Percentiles rank a stretch among this genome's conserved stretches.
phyloP scores from a whole-genome alignment of 495 filamentous ascomycete species.

The Penicillium fimorum region DNA sequence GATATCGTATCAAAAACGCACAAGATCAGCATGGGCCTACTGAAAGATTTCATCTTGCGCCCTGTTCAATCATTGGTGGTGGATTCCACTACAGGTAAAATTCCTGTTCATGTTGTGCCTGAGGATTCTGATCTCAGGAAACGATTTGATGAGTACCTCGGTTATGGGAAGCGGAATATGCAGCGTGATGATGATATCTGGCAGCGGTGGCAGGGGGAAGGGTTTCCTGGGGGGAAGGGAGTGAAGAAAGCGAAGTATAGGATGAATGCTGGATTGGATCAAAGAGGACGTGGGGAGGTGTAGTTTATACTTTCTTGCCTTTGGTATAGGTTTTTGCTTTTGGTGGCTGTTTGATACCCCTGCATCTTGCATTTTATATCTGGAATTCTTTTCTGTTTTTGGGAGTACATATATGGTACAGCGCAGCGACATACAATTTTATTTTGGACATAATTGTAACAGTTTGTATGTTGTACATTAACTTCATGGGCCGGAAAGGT shows the following conservation, averaged over 20 bases:
- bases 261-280: not conserved
- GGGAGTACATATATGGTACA: not conserved
- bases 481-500: no score
- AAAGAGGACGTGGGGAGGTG: not conserved
- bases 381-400: not conserved
- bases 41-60: slow-evolving; percentile 26
- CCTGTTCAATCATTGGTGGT: slow-evolving; percentile 19
- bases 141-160: slow-evolving; percentile 31
- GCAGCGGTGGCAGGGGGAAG: slow-evolving; percentile 29
- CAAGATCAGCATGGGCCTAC: slow-evolving; percentile 27
- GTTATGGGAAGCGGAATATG: slow-evolving; percentile 22
- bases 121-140: slow-evolving; percentile 26
- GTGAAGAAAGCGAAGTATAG: not conserved
- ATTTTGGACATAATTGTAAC: not conserved
- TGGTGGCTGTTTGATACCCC: not conserved
- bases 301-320: not conserved
- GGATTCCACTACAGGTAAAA: slow-evolving; percentile 12
- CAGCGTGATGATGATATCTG: slow-evolving; percentile 39
- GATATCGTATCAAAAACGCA: slow-evolving; percentile 26
- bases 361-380: not conserved
- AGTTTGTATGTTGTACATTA: no score
- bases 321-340: not conserved
- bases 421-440: not conserved
- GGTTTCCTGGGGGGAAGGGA: not conserved
- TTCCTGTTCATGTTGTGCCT: slow-evolving; percentile 17